Conservation (phyloP, 116 monocot genomes). For the Phalaenopsis hybrid region DNA sequence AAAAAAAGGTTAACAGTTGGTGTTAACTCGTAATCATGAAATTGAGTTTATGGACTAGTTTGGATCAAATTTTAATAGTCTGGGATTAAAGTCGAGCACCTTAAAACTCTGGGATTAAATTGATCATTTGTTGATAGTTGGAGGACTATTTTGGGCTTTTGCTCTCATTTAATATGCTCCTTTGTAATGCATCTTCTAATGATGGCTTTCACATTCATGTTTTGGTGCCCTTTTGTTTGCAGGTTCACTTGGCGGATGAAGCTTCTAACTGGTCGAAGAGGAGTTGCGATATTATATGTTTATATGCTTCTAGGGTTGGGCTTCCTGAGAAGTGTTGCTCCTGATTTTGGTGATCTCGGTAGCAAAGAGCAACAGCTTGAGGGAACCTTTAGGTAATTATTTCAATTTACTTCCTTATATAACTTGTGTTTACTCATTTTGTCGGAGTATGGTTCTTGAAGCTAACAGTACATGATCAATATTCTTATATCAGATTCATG, state of each 20-base stretch:
- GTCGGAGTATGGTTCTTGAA: not conserved
- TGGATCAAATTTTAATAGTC: too few species aligned
- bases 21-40: too few species aligned
- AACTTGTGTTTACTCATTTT: slow-evolving; percentile 1
- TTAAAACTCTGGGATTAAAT: too few species aligned
- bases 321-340: slow-evolving; percentile 79
- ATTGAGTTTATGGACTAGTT: too few species aligned
- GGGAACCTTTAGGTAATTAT: slow-evolving; percentile 76
- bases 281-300: slow-evolving; percentile 85
- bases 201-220: not conserved
- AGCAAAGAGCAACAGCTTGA: slow-evolving; percentile 92
- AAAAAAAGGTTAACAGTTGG: too few species aligned
- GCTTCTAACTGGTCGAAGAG: slow-evolving; percentile 79
- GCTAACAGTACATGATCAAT: slow-evolving; percentile 9
- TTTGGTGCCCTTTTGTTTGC: not conserved
- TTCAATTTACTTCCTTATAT: not conserved
- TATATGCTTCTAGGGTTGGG: slow-evolving; percentile 97
- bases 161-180: not conserved
- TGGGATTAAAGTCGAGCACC: too few species aligned
- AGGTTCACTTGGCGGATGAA: slow-evolving; percentile 99
- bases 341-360: slow-evolving; percentile 90
- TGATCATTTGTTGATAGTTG: too few species aligned
- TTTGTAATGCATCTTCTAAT: not conserved
- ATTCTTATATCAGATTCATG: slow-evolving; percentile 57
- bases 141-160: too few species aligned